Conservation (phyloP, 345 rosid species). For the Nephelium lappaceum region DNA sequence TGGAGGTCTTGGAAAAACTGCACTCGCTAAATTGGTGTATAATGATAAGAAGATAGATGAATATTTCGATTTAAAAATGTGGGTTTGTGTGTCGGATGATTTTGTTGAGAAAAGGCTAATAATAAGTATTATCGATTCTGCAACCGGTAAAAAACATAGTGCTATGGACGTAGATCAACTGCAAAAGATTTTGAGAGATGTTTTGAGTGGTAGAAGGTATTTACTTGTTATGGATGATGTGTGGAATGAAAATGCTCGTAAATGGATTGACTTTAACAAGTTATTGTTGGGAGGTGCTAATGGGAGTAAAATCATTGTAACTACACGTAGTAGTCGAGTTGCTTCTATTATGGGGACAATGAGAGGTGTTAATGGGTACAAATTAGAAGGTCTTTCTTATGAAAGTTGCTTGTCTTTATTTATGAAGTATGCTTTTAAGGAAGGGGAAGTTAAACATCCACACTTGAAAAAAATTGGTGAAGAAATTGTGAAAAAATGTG, state of each 20-base stretch:
- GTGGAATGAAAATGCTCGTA: neutral
- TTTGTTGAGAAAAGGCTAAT: neutral
- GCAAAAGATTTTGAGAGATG: constrained; percentile 12
- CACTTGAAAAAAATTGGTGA: constrained; percentile 16
- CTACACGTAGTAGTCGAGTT: constrained; percentile 12
- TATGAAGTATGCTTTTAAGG: neutral
- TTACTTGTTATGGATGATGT: constrained; percentile 26
- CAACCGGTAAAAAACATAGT: neutral
- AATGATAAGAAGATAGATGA: constrained; percentile 9
- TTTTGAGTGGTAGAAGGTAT: constrained; percentile 1
- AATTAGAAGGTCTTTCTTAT: neutral
- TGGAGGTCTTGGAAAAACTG: constrained; percentile 27
- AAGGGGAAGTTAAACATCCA: neutral
- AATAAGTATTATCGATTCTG: neutral
- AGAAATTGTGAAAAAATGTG: constrained; percentile 37
- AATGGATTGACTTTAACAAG: neutral
- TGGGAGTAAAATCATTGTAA: constrained; percentile 22
- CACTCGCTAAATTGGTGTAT: constrained; percentile 30
- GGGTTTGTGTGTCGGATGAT: constrained; percentile 22
- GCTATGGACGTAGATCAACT: constrained; percentile 4
- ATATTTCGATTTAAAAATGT: constrained; percentile 20
- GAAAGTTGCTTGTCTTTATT: constrained; percentile 4
- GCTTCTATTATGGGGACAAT: constrained; percentile 3
- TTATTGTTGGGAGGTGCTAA: neutral
- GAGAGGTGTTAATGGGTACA: neutral